A percentile compares a stretch with the other conserved stretches of the same genome.
phyloP scores from a whole-genome alignment of 768 basidiomycete genomes.

The Rhodotorula graminis region DNA sequence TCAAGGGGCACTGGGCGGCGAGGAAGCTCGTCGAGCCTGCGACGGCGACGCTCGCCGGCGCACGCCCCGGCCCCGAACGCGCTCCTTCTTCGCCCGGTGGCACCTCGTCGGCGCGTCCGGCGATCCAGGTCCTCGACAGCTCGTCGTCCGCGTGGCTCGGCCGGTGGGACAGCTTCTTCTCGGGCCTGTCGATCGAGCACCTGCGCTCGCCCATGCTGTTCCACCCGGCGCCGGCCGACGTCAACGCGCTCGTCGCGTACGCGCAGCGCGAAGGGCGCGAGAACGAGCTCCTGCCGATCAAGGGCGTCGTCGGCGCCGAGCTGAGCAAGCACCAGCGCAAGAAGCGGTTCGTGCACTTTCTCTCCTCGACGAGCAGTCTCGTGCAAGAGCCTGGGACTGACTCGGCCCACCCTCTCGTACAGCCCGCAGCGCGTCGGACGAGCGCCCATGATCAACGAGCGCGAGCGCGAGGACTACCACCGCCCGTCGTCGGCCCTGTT shows the following conservation, averaged over 20 bases:
- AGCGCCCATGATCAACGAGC: constrained; percentile 39
- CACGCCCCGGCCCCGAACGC: too few species aligned
- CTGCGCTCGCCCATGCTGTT: constrained; percentile 43
- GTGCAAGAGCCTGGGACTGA: neutral
- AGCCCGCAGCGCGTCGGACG: constrained; percentile 12
- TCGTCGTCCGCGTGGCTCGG: constrained; percentile 20
- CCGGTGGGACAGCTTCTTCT: constrained; percentile 37
- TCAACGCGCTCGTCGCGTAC: constrained; percentile 40
- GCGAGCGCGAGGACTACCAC: constrained; percentile 41
- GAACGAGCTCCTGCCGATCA: constrained; percentile 39
- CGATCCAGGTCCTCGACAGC: constrained; percentile 36
- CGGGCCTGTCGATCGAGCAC: constrained; percentile 36
- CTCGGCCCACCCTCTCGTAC: accelerated
- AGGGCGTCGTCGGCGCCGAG: constrained; percentile 41
- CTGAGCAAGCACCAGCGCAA: constrained; percentile 40
- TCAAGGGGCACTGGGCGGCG: constrained; percentile 29
- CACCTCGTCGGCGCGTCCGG: neutral
- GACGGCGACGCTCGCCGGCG: constrained; percentile 6
- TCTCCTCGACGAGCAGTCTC: too few species aligned
- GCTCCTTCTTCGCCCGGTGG: neutral
- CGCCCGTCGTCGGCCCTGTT: constrained; percentile 40
- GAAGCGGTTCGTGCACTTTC: constrained; percentile 15
- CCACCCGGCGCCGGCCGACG: constrained; percentile 40
- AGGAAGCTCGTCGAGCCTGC: constrained; percentile 18
- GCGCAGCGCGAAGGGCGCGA: constrained; percentile 20